Evolutionary conservation across 768 basidiomycete species (phyloP).

Genomic region (Glaciozyma antarctica): DNA sequence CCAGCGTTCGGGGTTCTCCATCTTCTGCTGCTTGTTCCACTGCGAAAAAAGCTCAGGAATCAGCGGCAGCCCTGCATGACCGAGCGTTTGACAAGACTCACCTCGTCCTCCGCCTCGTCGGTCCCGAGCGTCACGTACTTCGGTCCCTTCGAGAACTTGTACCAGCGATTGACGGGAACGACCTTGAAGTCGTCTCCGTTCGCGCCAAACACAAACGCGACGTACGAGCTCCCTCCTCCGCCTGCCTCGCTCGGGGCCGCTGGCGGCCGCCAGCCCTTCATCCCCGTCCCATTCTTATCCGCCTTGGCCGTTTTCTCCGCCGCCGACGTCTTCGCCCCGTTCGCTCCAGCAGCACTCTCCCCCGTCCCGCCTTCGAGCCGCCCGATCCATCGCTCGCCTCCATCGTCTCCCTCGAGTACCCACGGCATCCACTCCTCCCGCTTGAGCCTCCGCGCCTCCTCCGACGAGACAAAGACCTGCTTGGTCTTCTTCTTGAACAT

Average conservation of each 20-base stretch:
- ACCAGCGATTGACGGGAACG: conserved; percentile 79
- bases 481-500: conserved; percentile 66
- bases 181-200: conserved; percentile 70
- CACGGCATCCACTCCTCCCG: conserved; percentile 82
- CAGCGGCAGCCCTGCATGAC: conserved; percentile 29
- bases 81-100: conserved; percentile 39
- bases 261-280: conserved; percentile 57
- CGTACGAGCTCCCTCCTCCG: conserved; percentile 25
- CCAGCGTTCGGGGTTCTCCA: conserved; percentile 67
- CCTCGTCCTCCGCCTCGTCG: conserved; percentile 60
- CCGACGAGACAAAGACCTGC: conserved; percentile 73
- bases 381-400: conserved; percentile 67
- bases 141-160: conserved; percentile 80
- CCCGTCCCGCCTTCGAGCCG: conserved; percentile 61
- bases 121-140: conserved; percentile 58
- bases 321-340: not conserved
- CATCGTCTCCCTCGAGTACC: conserved; percentile 70
- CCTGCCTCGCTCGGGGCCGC: conserved; percentile 17
- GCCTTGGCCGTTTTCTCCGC: not conserved
- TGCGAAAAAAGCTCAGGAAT: conserved; percentile 36
- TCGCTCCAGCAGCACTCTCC: conserved; percentile 4
- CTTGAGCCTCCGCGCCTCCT: conserved; percentile 64
- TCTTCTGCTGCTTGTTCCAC: conserved; percentile 48
- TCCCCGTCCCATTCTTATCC: conserved; percentile 49
- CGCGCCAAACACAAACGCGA: conserved; percentile 30